These are phyloP conservation scores for Kodamaea jinghongensis DNA, from an alignment of 805 yeast species.

Conservation along the genomic window DNA sequence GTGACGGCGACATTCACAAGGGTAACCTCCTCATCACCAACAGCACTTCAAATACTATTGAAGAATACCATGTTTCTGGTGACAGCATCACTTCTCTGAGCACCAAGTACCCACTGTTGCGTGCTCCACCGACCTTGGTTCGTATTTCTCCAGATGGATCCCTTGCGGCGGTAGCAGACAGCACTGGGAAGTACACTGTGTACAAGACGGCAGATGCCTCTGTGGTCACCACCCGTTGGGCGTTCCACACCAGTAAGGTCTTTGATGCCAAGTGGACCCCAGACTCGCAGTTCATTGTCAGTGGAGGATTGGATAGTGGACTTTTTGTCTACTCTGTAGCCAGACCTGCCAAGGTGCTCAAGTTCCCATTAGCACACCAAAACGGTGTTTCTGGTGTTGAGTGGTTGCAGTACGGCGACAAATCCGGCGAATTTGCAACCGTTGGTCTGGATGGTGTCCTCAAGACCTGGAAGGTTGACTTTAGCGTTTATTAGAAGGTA, in stretches of 20 bases:
- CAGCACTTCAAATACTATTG: constrained; percentile 27
- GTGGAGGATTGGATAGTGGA: constrained; percentile 83
- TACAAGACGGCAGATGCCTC: constrained; percentile 53
- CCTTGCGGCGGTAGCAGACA: constrained; percentile 81
- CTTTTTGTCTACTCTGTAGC: constrained; percentile 76
- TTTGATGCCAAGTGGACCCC: constrained; percentile 75
- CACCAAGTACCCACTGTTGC: constrained; percentile 44
- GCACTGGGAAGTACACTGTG: constrained; percentile 79
- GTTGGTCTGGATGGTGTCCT: constrained; percentile 82
- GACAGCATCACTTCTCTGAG: constrained; percentile 44
- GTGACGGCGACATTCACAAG: constrained; percentile 7
- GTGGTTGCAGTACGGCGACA: constrained; percentile 54
- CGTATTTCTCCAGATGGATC: constrained; percentile 69
- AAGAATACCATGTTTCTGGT: constrained; percentile 19
- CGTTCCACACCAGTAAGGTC: constrained; percentile 86
- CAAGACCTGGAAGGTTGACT: constrained; percentile 62
- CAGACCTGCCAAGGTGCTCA: constrained; percentile 74
- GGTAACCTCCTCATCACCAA: constrained; percentile 30
- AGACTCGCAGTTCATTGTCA: constrained; percentile 68
- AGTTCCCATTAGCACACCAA: constrained; percentile 77
- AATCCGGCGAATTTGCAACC: constrained; percentile 47
- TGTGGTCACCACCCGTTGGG: constrained; percentile 86
- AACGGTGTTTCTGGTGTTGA: constrained; percentile 76
- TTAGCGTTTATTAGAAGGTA: background rate
- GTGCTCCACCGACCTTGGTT: constrained; percentile 62